A percentile compares a stretch with the other conserved stretches of the same genome.
Evolutionary conservation across 345 rosid species (phyloP).

Genomic region (Draba incana): DNA sequence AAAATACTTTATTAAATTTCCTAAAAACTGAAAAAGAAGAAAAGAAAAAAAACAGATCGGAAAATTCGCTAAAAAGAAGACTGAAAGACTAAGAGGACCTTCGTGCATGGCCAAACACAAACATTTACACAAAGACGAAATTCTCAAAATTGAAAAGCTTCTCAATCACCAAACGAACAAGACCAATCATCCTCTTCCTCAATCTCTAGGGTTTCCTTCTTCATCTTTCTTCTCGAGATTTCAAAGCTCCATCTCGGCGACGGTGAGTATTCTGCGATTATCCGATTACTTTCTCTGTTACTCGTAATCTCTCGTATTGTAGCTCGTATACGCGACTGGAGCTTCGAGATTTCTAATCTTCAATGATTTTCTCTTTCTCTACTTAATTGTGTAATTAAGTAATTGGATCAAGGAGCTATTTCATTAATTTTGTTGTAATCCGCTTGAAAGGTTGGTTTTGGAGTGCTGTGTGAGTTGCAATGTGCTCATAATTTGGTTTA

Average conservation of each 20-base stretch:
- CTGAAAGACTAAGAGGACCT: slow-evolving; percentile 5
- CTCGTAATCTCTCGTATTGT: background rate
- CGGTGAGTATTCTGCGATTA: slow-evolving; percentile 27
- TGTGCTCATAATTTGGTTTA: slow-evolving; percentile 6
- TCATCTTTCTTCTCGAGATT: slow-evolving; percentile 11
- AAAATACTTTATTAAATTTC: background rate
- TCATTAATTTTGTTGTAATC: background rate
- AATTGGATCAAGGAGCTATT: slow-evolving; percentile 8
- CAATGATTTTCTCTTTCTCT: background rate
- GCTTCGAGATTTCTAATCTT: background rate
- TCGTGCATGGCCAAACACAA: slow-evolving; percentile 39
- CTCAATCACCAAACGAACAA: slow-evolving; percentile 14
- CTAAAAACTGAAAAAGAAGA: background rate
- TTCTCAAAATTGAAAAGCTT: slow-evolving; percentile 22
- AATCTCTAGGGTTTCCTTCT: slow-evolving; percentile 13
- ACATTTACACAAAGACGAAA: slow-evolving; percentile 17
- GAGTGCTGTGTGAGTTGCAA: slow-evolving; percentile 10
- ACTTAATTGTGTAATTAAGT: background rate
- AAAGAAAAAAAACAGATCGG: slow-evolving; percentile 26
- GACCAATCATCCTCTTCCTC: slow-evolving; percentile 2
- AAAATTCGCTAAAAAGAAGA: slow-evolving; percentile 24
- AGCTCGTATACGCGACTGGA: slow-evolving; percentile 4
- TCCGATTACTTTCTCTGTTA: background rate
- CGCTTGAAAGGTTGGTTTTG: background rate
- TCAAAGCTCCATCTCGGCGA: slow-evolving; percentile 12